Evolutionary conservation across 768 basidiomycete species (phyloP).

Genomic region (Symmetrospora coprosmae): DNA sequence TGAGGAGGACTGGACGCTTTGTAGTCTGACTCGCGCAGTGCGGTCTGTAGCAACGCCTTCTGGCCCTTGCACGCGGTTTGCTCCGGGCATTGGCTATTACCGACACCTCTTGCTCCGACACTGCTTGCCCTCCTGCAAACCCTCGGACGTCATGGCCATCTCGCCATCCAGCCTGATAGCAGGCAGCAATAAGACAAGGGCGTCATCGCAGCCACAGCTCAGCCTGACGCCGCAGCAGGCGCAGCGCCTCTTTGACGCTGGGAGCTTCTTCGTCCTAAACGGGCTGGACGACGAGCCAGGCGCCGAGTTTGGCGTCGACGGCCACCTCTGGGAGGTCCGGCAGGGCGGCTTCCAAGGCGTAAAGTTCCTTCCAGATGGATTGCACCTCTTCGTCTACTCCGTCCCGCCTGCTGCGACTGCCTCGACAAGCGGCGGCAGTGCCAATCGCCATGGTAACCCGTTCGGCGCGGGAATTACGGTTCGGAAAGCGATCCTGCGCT

Average conservation of each 20-base stretch:
- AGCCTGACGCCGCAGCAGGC: constrained; percentile 35
- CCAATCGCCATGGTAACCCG: background rate
- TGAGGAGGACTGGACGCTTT: too few species aligned
- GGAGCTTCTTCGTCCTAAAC: constrained; percentile 36
- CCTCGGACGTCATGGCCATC: too few species aligned
- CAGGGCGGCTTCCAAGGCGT: constrained; percentile 33
- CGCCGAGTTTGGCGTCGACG: constrained; percentile 38
- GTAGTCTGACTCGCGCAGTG: too few species aligned
- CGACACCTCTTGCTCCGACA: too few species aligned
- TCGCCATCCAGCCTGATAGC: too few species aligned
- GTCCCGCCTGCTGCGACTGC: constrained; percentile 26
- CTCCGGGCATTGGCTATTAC: too few species aligned
- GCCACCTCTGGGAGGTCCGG: constrained; percentile 27
- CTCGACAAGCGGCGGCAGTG: background rate
- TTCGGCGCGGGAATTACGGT: constrained; percentile 30
- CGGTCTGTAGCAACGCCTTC: too few species aligned
- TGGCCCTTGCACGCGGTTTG: too few species aligned
- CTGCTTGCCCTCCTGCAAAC: too few species aligned
- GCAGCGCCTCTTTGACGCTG: constrained; percentile 35
- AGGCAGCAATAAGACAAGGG: too few species aligned
- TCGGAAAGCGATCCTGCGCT: constrained; percentile 33
- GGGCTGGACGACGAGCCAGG: constrained; percentile 33
- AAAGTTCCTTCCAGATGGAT: constrained; percentile 39
- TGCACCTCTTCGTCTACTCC: constrained; percentile 38
- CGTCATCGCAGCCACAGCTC: too few species aligned